phyloP scores from a whole-genome alignment of 2,329 filamentous ascomycete genomes.

The Aureobasidium zeae region DNA sequence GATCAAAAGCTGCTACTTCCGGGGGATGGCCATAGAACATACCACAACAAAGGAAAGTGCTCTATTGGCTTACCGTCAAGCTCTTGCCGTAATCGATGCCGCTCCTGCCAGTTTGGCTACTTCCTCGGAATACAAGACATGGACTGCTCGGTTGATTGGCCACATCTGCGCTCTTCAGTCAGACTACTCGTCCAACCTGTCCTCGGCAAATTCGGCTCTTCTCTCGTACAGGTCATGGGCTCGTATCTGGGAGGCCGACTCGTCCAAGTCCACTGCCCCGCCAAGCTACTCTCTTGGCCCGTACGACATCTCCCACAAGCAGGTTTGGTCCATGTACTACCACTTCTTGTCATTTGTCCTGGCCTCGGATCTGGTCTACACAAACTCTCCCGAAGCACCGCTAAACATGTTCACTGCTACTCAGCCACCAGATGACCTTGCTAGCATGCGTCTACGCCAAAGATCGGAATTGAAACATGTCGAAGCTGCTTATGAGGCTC shows the following conservation, averaged over 20 bases:
- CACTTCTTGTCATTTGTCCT: constrained; percentile 66
- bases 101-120: constrained; percentile 5
- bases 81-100: constrained; percentile 4
- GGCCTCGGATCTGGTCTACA: constrained; percentile 53
- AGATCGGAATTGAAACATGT: constrained; percentile 68
- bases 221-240: constrained; percentile 54
- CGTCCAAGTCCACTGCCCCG: background rate
- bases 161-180: constrained; percentile 64
- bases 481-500: constrained; percentile 67
- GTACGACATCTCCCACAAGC: constrained; percentile 38
- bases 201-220: constrained; percentile 32
- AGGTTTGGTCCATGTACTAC: constrained; percentile 83
- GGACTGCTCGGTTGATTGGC: constrained; percentile 69
- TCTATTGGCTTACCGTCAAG: constrained; percentile 5
- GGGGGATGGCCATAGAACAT: constrained; percentile 24
- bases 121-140: constrained; percentile 30
- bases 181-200: constrained; percentile 30
- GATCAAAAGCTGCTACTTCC: constrained; percentile 25
- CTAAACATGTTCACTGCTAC: constrained; percentile 22
- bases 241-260: constrained; percentile 45
- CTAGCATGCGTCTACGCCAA: constrained; percentile 39
- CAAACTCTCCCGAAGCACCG: constrained; percentile 17
- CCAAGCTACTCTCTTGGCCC: constrained; percentile 38
- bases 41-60: constrained; percentile 20
- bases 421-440: constrained; percentile 18